A percentile compares a stretch with the other conserved stretches of the same genome.
phyloP scores from a whole-genome alignment of 169 alveolate genomes.

The Plasmodium cynomolgi region DNA sequence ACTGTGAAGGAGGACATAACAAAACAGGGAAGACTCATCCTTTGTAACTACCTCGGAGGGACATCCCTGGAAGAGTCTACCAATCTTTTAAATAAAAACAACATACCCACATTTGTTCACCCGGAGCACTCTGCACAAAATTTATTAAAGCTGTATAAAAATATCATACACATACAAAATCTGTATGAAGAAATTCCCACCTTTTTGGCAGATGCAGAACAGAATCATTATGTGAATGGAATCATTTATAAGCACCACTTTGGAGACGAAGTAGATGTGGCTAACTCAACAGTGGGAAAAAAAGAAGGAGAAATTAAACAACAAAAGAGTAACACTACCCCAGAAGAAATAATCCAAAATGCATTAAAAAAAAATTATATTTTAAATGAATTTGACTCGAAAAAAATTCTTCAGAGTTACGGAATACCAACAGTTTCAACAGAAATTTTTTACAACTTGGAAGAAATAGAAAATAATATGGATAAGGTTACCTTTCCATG shows the following conservation, averaged over 20 bases:
- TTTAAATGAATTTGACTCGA: constrained; percentile 77
- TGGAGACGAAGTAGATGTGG: background rate
- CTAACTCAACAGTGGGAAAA: background rate
- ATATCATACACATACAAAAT: constrained; percentile 48
- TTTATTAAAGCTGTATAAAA: constrained; percentile 20
- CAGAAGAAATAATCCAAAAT: constrained; percentile 53
- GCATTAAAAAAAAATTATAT: constrained; percentile 50
- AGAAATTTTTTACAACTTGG: constrained; percentile 48
- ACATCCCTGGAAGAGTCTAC: constrained; percentile 79
- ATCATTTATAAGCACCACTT: constrained; percentile 13
- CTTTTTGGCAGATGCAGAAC: background rate
- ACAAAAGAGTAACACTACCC: background rate
- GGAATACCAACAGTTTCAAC: constrained; percentile 73
- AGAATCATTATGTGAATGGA: constrained; percentile 25
- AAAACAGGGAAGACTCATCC: background rate
- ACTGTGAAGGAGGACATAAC: constrained; percentile 13
- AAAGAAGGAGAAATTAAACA: background rate
- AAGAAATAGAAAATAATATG: constrained; percentile 40
- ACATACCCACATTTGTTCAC: constrained; percentile 80
- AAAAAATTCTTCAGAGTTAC: constrained; percentile 74
- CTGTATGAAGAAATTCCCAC: constrained; percentile 40
- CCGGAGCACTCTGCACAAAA: constrained; percentile 81
- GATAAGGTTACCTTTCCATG: constrained; percentile 63
- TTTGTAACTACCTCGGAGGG: constrained; percentile 84
- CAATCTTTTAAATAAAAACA: constrained; percentile 76